phyloP scores from a whole-genome alignment of 1,284 basidiomycete genomes.

The Athelia psychrophila region DNA sequence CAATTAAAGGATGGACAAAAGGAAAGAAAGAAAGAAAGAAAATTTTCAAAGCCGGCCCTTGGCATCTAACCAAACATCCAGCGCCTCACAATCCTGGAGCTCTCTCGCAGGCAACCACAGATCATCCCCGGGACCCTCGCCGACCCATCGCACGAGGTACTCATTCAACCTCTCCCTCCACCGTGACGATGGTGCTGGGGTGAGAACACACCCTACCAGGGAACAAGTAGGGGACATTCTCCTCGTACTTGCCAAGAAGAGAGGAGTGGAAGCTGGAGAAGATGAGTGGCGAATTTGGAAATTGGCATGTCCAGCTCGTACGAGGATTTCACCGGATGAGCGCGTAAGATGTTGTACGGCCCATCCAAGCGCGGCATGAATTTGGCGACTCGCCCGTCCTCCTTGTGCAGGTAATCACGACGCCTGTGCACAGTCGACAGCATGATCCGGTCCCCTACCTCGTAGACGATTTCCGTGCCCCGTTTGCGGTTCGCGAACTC shows the following conservation, averaged over 20 bases:
- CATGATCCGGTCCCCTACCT: slow-evolving; percentile 7
- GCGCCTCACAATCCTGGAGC: slow-evolving; percentile 8
- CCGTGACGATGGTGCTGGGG: slow-evolving; percentile 11
- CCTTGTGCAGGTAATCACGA: slow-evolving; percentile 9
- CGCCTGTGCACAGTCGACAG: slow-evolving; percentile 11
- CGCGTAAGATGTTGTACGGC: slow-evolving; percentile 10
- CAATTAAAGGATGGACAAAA: too few relatives aligned
- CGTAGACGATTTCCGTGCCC: slow-evolving; percentile 3
- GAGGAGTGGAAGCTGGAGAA: slow-evolving; percentile 3
- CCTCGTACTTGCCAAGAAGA: slow-evolving; percentile 9
- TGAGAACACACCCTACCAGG: slow-evolving; percentile 2
- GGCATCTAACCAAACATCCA: slow-evolving; percentile 4
- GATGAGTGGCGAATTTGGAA: neutral
- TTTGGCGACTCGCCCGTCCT: slow-evolving; percentile 12
- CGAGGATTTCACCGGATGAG: slow-evolving; percentile 8
- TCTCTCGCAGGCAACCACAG: slow-evolving; percentile 5
- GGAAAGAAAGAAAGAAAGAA: neutral
- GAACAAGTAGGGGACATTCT: slow-evolving; percentile 8
- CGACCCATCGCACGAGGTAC: slow-evolving; percentile 7
- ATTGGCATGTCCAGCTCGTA: slow-evolving; percentile 11
- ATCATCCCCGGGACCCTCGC: slow-evolving; percentile 3
- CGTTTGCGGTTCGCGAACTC: slow-evolving; percentile 8
- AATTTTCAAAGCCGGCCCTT: neutral
- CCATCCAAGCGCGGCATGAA: slow-evolving; percentile 19
- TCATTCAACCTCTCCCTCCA: slow-evolving; percentile 11